Base-by-base conservation (phyloP, 2,329 filamentous ascomycete species). In the Calonectria pteridis region DNA sequence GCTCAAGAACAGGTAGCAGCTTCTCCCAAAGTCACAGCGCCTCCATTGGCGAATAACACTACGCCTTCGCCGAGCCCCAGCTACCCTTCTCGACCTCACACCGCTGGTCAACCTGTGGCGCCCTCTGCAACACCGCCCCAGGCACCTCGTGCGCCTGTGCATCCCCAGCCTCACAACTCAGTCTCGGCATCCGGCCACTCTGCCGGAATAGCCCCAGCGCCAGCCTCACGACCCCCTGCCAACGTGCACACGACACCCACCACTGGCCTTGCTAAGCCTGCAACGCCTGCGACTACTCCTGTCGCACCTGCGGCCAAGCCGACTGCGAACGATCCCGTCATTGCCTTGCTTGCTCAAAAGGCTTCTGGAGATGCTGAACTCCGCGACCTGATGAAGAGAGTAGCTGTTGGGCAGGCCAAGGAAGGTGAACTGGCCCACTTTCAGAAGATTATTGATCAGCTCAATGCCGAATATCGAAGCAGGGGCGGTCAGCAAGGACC, bases 301-400 rank as follows among this genome's bases (percentile, higher is more conserved):
- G 71, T 73, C n/a, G 69, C 78, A 29, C 67, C 73, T 20, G 75
- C 73, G n/a, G 71, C 74, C 16, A 83, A 81, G 40, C 75, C 80
- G 35, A 77, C 79, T 9, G 72, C 84, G n/a, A 85, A 87, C 29
- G 94, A 96, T 80, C 94, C 94, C 0, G 95, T 97, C 53, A 96
- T 97, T 70, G 93, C 95, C 65, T 92, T 94, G 76, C 86, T 97
- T 31, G 94, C 94, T 0, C 93, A 94, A 78, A 91, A 91, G 76
- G 94, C 94, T 9, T 94, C 93, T 0, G 91, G 91, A 31, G 93
- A 97, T 81, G 89, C 92, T 0, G 89, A 93, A 69, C 86, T 97
- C 13, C 93, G 95, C 71, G 92, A 93, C 43, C 87, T 97, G 0
- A 97, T 97, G 94, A 95, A 95, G 82, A 91, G 94, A 67, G 94